Percentiles rank a stretch among this genome's conserved stretches.
Evolutionary conservation across 768 basidiomycete species (phyloP).

Genomic region (Harrya chromipes): DNA sequence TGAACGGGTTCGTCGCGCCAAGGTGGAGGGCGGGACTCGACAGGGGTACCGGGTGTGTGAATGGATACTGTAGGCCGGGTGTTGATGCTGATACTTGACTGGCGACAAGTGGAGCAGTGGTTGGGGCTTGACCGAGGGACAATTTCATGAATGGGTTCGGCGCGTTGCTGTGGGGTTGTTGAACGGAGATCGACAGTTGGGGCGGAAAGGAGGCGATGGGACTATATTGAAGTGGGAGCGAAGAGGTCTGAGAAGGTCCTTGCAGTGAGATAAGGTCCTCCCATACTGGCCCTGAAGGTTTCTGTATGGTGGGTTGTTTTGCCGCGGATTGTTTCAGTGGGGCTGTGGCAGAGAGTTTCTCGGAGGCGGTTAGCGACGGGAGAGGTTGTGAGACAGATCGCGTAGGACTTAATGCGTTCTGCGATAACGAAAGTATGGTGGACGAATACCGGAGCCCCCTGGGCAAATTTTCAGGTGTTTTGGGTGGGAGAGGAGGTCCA

Average conservation of each 20-base stretch:
- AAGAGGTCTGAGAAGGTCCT: conserved; percentile 34
- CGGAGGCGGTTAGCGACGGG: conserved; percentile 9
- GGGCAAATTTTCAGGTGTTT: conserved; percentile 26
- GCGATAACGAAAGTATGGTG: conserved; percentile 9
- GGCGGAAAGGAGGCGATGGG: conserved; percentile 5
- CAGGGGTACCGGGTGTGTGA: conserved; percentile 1
- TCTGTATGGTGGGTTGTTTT: conserved; percentile 14
- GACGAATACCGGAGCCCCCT: conserved; percentile 14
- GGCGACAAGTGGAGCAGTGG: neutral
- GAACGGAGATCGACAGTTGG: conserved; percentile 13
- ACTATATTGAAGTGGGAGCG: conserved; percentile 45
- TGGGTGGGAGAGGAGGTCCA: conserved; percentile 27
- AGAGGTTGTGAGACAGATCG: conserved; percentile 39
- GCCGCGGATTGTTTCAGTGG: conserved; percentile 3
- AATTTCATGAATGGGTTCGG: conserved; percentile 23
- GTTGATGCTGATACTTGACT: conserved; percentile 9
- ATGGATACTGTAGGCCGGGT: conserved; percentile 2
- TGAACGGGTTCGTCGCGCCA: conserved; percentile 20
- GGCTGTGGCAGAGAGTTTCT: conserved; percentile 11
- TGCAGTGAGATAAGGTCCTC: conserved; percentile 53
- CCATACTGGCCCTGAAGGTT: conserved; percentile 47
- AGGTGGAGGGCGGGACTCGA: conserved; percentile 15
- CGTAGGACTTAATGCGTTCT: conserved; percentile 15
- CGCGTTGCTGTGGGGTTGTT: conserved; percentile 3
- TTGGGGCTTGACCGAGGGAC: conserved; percentile 6